These are phyloP conservation scores for Talaromyces sp. DNA, from an alignment of 2,329 filamentous ascomycete genomes.

Conservation along the genomic window DNA sequence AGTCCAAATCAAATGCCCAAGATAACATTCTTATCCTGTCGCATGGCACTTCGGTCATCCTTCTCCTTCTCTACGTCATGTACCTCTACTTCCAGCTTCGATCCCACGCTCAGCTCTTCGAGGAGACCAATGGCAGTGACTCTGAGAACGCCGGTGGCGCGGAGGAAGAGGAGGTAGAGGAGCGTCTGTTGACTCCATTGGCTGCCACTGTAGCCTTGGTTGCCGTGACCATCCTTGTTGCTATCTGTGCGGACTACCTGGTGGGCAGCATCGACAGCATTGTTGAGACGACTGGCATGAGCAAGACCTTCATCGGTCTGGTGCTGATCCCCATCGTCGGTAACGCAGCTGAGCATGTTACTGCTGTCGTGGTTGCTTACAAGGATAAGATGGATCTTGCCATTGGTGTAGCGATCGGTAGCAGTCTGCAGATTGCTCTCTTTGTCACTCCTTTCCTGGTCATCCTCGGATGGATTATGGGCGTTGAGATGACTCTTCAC, in stretches of 20 bases:
- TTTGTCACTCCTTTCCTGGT: conserved; percentile 80
- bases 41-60: conserved; percentile 73
- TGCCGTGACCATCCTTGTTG: conserved; percentile 69
- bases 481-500: conserved; percentile 72
- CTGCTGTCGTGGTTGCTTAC: conserved; percentile 75
- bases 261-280: conserved; percentile 75
- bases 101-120: conserved; percentile 74
- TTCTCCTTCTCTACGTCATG: conserved; percentile 72
- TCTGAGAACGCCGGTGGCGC: conserved; percentile 29
- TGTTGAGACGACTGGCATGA: conserved; percentile 70
- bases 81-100: conserved; percentile 78
- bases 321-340: conserved; percentile 79
- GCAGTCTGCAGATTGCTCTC: conserved; percentile 79
- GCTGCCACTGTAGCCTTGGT: conserved; percentile 69
- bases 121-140: conserved; percentile 52
- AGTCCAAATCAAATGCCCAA: conserved; percentile 35
- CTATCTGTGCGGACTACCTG: conserved; percentile 75
- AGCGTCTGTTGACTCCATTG: conserved; percentile 62
- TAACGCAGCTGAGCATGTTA: conserved; percentile 80
- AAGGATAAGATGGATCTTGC: conserved; percentile 70
- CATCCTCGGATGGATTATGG: conserved; percentile 77
- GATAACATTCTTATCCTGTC: conserved; percentile 70
- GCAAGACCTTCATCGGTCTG: conserved; percentile 78
- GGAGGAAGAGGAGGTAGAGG: conserved; percentile 49
- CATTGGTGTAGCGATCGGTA: conserved; percentile 80